Evolutionary conservation across 768 basidiomycete genomes (phyloP).

Genomic region (Tephrocybe sp.): DNA sequence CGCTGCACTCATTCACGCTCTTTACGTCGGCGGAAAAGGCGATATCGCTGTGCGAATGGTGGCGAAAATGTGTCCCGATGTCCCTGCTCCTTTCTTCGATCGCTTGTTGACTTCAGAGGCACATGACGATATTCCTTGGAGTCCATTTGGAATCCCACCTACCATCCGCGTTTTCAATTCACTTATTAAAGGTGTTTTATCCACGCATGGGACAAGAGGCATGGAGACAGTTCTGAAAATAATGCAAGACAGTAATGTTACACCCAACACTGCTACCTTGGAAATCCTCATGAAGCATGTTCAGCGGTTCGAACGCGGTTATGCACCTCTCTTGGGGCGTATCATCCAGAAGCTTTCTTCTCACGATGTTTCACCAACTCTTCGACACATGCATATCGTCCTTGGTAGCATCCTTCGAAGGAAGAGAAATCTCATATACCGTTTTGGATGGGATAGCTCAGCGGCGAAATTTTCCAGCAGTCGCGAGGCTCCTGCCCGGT

Average conservation of each 20-base stretch:
- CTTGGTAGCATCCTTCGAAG: slow-evolving; percentile 49
- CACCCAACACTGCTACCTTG: slow-evolving; percentile 52
- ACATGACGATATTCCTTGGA: slow-evolving; percentile 24
- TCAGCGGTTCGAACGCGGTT: slow-evolving; percentile 35
- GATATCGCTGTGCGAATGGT: slow-evolving; percentile 52
- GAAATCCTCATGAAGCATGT: slow-evolving; percentile 55
- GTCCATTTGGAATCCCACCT: slow-evolving; percentile 29
- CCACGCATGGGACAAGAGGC: slow-evolving; percentile 44
- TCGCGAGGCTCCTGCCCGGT: slow-evolving; percentile 14
- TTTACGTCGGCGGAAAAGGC: slow-evolving; percentile 43
- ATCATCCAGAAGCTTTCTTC: slow-evolving; percentile 45
- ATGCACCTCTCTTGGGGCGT: slow-evolving; percentile 45
- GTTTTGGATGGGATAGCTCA: slow-evolving; percentile 43
- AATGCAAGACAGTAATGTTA: slow-evolving; percentile 51
- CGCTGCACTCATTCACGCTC: slow-evolving; percentile 56
- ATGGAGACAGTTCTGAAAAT: slow-evolving; percentile 46
- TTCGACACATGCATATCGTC: slow-evolving; percentile 55
- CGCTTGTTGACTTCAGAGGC: slow-evolving; percentile 17
- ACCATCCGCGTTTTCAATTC: slow-evolving; percentile 59
- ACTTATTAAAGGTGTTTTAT: slow-evolving; percentile 49
- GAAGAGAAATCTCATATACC: slow-evolving; percentile 44
- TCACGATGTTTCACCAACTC: slow-evolving; percentile 40
- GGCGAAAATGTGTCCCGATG: slow-evolving; percentile 39
- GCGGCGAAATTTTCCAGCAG: slow-evolving; percentile 37
- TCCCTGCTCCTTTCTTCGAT: slow-evolving; percentile 26